Evolutionary conservation across 345 rosid species (phyloP), one percentile per base, ranked within the genome.

Genomic region (Atalantia buxifolia): DNA sequence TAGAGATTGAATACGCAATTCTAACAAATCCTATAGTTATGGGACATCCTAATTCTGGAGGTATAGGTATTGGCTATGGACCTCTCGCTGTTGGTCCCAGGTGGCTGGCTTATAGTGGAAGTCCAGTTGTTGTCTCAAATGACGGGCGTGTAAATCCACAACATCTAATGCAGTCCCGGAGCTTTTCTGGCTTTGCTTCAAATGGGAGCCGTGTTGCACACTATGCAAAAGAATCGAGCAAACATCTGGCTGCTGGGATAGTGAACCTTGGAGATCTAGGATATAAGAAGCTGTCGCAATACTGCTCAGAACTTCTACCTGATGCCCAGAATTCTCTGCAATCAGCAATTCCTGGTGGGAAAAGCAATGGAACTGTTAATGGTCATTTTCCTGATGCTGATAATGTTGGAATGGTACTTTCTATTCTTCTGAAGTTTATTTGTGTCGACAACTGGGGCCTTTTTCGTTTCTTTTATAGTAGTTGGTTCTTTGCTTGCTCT

Each of bases 21-120:
- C 83, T 85, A 73, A 92, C 97, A 80, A 91, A 96, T 80, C 87
- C 92, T 65, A 85, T 96, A 36, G 72, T 76, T 28, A 55, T 70
- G 61, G 85, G 89, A 56, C 75, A 70, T 69, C 84, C 88, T 81
- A 86, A 82, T 76, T 73, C 86, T 67, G 96, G 90, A 74, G 92
- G 92, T 77, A 78, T 86, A 76, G 92, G 92, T 77, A 78, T 86
- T 80, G 99, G 98, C 75, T 91, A 87, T 76, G 98, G 99, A 33
- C 98, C 99, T 73, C 91, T 96, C 77, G 99, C 97, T 0, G 97
- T 96, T 82, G 98, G 97, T 77, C 90, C 95, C 56, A 86, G 99
- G 78, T 96, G 98, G 99, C 83, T 96, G 85, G 98, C 99, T 66
- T 96, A 93, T 63, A 92, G 97, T 67, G 98, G 95, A 78, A 90